Base-by-base conservation (phyloP, 495 filamentous ascomycete genomes). In the Sphaerosporella brunnea region DNA sequence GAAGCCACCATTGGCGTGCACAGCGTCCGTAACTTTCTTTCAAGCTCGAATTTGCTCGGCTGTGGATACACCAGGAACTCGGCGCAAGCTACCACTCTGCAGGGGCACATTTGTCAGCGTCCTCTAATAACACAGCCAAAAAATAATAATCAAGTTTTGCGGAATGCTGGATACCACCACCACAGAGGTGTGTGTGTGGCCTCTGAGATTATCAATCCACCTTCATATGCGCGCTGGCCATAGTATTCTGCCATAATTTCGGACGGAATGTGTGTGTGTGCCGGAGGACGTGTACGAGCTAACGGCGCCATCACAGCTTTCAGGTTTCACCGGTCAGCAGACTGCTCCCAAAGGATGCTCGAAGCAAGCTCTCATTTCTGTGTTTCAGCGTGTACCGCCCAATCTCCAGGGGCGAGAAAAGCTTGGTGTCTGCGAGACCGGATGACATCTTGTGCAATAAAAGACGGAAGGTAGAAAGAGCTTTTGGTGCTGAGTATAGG, bases 201-300 rank as follows among this genome's bases (percentile, higher is more conserved):
- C 63, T 87, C 80, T 15, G 69, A 71, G 53, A 82, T 70, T 40
- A 79, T 57, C 8, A 80, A 66, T 11, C 74, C 78, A 13, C 77
- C 76, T 7, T 66, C 58, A 25, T 67, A 69, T 44, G 69, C 73
- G 37, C 78, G 69, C 50, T 82, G 78, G 8, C 51, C 47, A 64
- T 82, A 82, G 68, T 82, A 79, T 44, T 73, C 67, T 2, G 52
- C 38, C 16, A 69, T 66, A 24, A 74, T 58, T 15, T 68, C 64
- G 15, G 64, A 62, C 3, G 71, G 72, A 15, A 73, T 68, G 42
- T 70, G 67, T n/a, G n/a, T n/a, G n/a, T n/a, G n/a, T 18, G 63
- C 53, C 4, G 43, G 47, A 2, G 45, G 58, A 39, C 56, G 56
- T 2, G 43, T 38, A 40, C 56, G 51, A 16, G 62, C 63, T 18